Percentiles rank a stretch among this genome's conserved stretches.
Conservation (phyloP, 192 early-diverging fungal genomes). For the Rhizoclosmatium sp. region DNA sequence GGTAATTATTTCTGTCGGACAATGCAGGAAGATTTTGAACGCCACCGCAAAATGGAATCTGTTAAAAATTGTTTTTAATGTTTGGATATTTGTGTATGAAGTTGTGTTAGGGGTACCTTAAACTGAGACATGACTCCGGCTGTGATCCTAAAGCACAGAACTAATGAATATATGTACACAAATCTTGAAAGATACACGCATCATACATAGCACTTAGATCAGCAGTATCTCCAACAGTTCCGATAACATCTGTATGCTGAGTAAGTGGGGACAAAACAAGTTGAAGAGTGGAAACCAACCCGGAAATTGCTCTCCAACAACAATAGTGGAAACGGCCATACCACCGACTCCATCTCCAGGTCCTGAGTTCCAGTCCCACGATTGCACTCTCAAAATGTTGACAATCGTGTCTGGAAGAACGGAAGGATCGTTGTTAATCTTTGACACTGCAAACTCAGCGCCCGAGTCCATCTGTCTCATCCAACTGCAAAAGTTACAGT, state of each 20-base stretch:
- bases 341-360: background rate
- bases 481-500: constrained; percentile 11
- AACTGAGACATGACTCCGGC: constrained; percentile 11
- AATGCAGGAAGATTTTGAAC: background rate
- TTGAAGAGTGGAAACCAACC: background rate
- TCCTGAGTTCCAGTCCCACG: background rate
- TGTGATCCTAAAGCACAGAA: background rate
- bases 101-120: background rate
- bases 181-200: too few species aligned
- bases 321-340: background rate
- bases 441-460: background rate
- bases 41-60: constrained; percentile 14
- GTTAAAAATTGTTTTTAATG: background rate
- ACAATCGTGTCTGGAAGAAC: constrained; percentile 8
- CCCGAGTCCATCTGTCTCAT: constrained; percentile 16
- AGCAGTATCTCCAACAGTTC: constrained; percentile 8
- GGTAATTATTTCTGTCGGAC: constrained; percentile 6
- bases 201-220: background rate
- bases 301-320: background rate
- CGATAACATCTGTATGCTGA: background rate
- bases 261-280: background rate
- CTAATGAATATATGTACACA: too few species aligned
- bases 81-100: background rate
- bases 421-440: background rate
- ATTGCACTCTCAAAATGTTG: background rate